These are phyloP conservation scores for Microdochium trichocladiopsis DNA, from an alignment of 2,329 filamentous ascomycete genomes.

Conservation along the genomic window DNA sequence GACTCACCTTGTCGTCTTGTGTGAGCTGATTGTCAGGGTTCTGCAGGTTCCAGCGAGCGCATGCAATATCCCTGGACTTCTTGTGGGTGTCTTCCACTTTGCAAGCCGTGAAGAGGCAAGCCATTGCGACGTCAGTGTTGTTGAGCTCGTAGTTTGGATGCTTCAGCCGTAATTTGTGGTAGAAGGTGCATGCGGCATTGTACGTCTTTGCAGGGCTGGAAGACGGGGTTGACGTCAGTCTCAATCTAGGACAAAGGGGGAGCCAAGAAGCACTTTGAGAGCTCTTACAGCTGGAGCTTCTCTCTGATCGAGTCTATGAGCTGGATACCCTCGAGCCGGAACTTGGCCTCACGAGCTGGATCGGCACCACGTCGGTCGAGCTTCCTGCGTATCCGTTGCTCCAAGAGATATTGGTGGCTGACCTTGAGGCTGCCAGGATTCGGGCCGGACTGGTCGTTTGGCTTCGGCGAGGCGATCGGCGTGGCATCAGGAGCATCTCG, in stretches of 20 bases:
- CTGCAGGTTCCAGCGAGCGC: slow-evolving; percentile 83
- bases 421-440: slow-evolving; percentile 18
- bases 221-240: slow-evolving; percentile 5
- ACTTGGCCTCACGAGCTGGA: slow-evolving; percentile 70
- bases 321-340: slow-evolving; percentile 78
- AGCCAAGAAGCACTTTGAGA: slow-evolving; percentile 3
- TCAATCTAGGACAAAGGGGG: background rate
- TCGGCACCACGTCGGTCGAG: slow-evolving; percentile 64
- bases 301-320: slow-evolving; percentile 83
- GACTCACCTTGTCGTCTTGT: slow-evolving; percentile 71
- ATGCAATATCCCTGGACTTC: slow-evolving; percentile 89
- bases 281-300: slow-evolving; percentile 68
- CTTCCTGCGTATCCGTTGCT: slow-evolving; percentile 70
- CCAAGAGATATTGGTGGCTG: slow-evolving; percentile 66
- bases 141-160: slow-evolving; percentile 84
- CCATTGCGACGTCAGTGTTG: slow-evolving; percentile 78
- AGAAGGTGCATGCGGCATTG: slow-evolving; percentile 86
- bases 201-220: slow-evolving; percentile 80
- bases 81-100: slow-evolving; percentile 98
- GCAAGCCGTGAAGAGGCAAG: slow-evolving; percentile 85
- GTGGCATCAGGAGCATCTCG: background rate
- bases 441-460: background rate
- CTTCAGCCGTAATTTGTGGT: slow-evolving; percentile 84
- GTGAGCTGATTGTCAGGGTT: slow-evolving; percentile 59
- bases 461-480: background rate